Evolutionary conservation across 257 asterid genomes (phyloP), one percentile per base, ranked within the genome.

Genomic region (Petunia secreta): DNA sequence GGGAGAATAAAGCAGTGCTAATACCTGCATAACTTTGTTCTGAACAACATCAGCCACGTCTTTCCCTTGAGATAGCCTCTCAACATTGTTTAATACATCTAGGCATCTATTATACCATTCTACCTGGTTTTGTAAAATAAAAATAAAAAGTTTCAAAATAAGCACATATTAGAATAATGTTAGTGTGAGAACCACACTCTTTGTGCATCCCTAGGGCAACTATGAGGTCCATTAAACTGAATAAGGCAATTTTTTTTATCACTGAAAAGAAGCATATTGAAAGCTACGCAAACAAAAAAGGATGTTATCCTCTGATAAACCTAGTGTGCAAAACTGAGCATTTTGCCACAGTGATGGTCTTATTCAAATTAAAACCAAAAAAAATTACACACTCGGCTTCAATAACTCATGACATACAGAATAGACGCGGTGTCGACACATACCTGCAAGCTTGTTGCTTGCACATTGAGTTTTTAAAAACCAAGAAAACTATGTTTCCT

Each of bases 21-120:
- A 82, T 86, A 96, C 99, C 98, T 96, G 97, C 89, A 91, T 83
- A 82, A 96, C 95, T 89, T 96, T 94, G 89, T 93, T 90, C 87
- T 94, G 98, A 80, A 96, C 87, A 81, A 90, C 84, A 80, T 87
- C 89, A 77, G 91, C 87, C 52, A 89, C 85, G 82, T 87, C 97
- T 82, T 96, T 94, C 87, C 91, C 98, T 80, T 88, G 91, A 86
- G 93, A 83, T 75, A 91, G 89, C 80, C 66, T 88, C 87, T 96
- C 95, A 75, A 92, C 89, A 79, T 89, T 89, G 85, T 92, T 92
- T 86, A 96, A 83, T 66, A 87, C 95, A 79, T 94, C 97, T 50
- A 84, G 80, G 81, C 91, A 90, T 80, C 81, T 91, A 78, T 89
- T 85, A 82, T 88, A 87, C 99, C 99, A 94, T 76, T 90, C 98